Base-by-base conservation (phyloP, 345 rosid genomes). In the Ceriops tagal region DNA sequence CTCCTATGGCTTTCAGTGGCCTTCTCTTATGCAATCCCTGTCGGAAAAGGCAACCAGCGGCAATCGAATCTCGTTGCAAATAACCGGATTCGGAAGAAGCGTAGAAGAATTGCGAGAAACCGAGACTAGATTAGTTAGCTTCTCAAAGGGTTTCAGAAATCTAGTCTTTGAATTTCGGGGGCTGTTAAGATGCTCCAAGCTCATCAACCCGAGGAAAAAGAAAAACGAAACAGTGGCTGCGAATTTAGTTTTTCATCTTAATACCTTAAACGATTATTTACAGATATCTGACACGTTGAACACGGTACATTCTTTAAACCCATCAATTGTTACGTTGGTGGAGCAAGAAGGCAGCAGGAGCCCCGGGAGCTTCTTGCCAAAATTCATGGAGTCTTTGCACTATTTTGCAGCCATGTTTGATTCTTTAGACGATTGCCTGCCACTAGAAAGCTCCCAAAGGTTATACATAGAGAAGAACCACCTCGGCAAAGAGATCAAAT, bases 371-470 rank as follows among this genome's bases (percentile, higher is more conserved):
- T 88, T 88, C 75, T 49, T 88, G 1, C 77, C 90, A 18, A 83
- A 84, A 68, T 86, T 88, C 76, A 86, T 83, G 86, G 93, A 86
- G 53, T 86, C 87, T 24, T 32, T 88, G 6, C 93, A 88, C 64
- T 83, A 83, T 55, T 84, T 80, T 22, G 87, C 90, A 0, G 93
- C 93, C 43, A 86, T 88, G 88, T 88, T 86, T 11, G 93, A 86
- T 77, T 88, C 93, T 0, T 62, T 88, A 49, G 90, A 88, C 15
- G 89, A 88, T 64, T 84, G 84, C 35, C 82, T 88, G 1, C 90
- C 90, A 0, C 47, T 71, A 53, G 88, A 84, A 22, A 88, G 93
- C 74, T 5, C 60, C 0, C 84, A 88, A 61, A 72, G 93, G 46
- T 61, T 83, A 22, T 69, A 81, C 58, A 86, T 88, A 1, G 93